Evolutionary conservation across 441 rosid genomes (phyloP).

Genomic region (Isatis lusitanica): DNA sequence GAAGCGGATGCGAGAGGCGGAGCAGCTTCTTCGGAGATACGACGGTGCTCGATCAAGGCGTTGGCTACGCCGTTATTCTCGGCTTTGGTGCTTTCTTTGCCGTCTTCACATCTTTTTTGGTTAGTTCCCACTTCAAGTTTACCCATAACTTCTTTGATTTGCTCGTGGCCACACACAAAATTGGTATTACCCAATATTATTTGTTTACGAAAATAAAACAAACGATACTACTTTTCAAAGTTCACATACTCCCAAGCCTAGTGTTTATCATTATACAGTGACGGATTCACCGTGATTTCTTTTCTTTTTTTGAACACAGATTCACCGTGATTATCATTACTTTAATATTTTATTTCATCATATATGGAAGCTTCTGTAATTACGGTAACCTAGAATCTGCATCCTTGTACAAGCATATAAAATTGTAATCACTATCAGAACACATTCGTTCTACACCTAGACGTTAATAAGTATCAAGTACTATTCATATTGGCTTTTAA

Average conservation of each 20-base stretch:
- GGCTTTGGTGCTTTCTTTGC: conserved; percentile 97
- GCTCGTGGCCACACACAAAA: conserved; percentile 9
- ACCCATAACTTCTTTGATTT: neutral
- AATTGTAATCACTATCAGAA: too few species aligned
- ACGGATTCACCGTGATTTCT: too few species aligned
- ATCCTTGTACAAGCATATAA: too few species aligned
- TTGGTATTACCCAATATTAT: neutral
- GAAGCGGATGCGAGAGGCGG: conserved; percentile 58
- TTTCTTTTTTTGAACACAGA: too few species aligned
- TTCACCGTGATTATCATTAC: too few species aligned
- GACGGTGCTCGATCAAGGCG: conserved; percentile 70
- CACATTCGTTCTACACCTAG: too few species aligned
- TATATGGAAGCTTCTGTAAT: too few species aligned
- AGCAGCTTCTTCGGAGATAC: conserved; percentile 71
- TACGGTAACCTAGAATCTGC: too few species aligned
- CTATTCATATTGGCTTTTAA: too few species aligned
- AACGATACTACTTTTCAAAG: neutral
- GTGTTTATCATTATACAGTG: too few species aligned
- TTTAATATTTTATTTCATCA: too few species aligned
- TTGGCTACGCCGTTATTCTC: conserved; percentile 80
- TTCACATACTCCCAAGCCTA: neutral
- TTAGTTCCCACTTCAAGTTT: conserved; percentile 33
- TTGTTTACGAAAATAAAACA: neutral
- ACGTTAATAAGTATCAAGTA: too few species aligned
- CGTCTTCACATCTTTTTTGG: conserved; percentile 83